A percentile compares a stretch with the other conserved stretches of the same genome.
These are phyloP conservation scores for Colletotrichum eleusines DNA, from an alignment of 2,329 filamentous ascomycete genomes.

Conservation along the genomic window DNA sequence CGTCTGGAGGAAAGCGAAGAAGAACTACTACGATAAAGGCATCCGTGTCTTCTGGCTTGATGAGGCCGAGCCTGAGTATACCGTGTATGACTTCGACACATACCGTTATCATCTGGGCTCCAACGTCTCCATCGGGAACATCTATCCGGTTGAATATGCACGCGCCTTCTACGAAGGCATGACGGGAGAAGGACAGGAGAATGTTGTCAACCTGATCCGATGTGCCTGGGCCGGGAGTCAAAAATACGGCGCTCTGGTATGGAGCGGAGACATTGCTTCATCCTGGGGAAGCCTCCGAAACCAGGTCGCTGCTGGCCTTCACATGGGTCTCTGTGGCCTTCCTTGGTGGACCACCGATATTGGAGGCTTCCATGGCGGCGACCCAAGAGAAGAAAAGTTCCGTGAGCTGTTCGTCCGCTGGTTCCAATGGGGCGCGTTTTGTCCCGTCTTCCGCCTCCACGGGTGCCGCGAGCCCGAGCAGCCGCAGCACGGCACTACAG, in stretches of 20 bases:
- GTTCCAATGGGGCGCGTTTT: slow-evolving; percentile 78
- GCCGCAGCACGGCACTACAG: slow-evolving; percentile 43
- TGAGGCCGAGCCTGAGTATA: slow-evolving; percentile 76
- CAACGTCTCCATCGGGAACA: slow-evolving; percentile 64
- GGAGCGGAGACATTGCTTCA: slow-evolving; percentile 75
- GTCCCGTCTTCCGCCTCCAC: slow-evolving; percentile 75
- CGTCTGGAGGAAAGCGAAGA: slow-evolving; percentile 69
- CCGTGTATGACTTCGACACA: slow-evolving; percentile 74
- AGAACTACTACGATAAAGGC: slow-evolving; percentile 72
- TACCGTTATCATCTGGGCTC: slow-evolving; percentile 67
- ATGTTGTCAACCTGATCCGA: slow-evolving; percentile 67
- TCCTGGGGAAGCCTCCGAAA: slow-evolving; percentile 71
- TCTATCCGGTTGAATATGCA: slow-evolving; percentile 70
- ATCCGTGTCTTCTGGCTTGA: slow-evolving; percentile 77
- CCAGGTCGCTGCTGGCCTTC: slow-evolving; percentile 72
- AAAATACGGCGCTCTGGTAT: slow-evolving; percentile 73
- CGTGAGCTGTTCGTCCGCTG: slow-evolving; percentile 74
- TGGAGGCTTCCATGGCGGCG: slow-evolving; percentile 76
- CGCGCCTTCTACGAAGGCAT: slow-evolving; percentile 71
- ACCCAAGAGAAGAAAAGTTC: slow-evolving; percentile 66
- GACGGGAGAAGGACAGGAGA: slow-evolving; percentile 62
- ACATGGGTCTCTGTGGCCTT: slow-evolving; percentile 74
- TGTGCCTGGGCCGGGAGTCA: slow-evolving; percentile 68
- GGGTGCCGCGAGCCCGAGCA: slow-evolving; percentile 72
- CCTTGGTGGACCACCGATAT: slow-evolving; percentile 80